Conservation (phyloP, 2,329 filamentous ascomycete genomes). For the Nigrograna mackinnonii region DNA sequence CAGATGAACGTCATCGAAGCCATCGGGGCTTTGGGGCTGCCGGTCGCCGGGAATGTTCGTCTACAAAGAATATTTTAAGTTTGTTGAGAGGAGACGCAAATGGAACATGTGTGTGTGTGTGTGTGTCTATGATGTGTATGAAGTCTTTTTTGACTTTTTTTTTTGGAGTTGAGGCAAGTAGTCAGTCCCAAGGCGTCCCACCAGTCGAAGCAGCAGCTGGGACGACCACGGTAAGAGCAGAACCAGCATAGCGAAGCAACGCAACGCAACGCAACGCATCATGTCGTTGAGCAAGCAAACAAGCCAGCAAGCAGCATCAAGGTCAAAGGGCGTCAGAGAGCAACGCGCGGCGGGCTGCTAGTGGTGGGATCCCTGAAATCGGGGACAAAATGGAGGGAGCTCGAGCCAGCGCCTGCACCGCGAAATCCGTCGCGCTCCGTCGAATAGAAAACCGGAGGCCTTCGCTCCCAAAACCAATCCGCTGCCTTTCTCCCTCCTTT, state of each 20-base stretch:
- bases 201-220: too few species aligned
- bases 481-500: slow-evolving; percentile 19
- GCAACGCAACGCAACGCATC: background rate
- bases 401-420: background rate
- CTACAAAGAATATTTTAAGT: too few species aligned
- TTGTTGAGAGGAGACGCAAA: too few species aligned
- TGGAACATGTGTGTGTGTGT: too few species aligned
- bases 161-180: background rate
- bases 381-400: background rate
- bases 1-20: background rate
- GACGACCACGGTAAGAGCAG: too few species aligned
- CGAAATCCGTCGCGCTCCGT: background rate
- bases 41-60: background rate
- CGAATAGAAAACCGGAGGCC: slow-evolving; percentile 18
- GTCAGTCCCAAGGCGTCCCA: too few species aligned
- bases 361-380: background rate
- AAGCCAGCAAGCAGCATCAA: background rate
- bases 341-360: too few species aligned
- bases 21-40: background rate
- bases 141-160: background rate
- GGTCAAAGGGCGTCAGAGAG: background rate
- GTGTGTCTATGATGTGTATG: too few species aligned
- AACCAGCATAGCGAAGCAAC: background rate
- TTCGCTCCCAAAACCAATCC: slow-evolving; percentile 30
- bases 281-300: background rate